These are phyloP conservation scores for Diaporthe humulicola DNA, from an alignment of 2,329 filamentous ascomycete species.

Conservation along the genomic window DNA sequence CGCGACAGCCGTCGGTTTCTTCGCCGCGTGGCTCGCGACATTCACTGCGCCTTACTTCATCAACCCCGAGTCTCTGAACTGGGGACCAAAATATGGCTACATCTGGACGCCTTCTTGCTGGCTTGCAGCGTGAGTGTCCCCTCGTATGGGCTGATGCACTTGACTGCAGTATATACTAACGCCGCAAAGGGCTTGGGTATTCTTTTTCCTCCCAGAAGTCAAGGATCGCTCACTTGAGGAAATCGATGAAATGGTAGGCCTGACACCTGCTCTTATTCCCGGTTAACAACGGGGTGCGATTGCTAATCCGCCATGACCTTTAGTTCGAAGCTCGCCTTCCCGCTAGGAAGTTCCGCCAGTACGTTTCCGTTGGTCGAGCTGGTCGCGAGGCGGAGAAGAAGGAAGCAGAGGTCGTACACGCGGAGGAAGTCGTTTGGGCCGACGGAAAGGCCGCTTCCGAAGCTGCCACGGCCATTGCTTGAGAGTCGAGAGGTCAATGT, in stretches of 20 bases:
- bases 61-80: constrained; percentile 65
- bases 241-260: constrained; percentile 66
- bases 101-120: constrained; percentile 62
- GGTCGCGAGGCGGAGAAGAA: constrained; percentile 35
- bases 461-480: constrained; percentile 23
- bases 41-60: constrained; percentile 73
- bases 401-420: constrained; percentile 34
- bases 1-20: constrained; percentile 66
- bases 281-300: too few species aligned
- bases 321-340: constrained; percentile 54
- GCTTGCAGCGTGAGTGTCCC: constrained; percentile 46
- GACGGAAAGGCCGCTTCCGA: constrained; percentile 30
- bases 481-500: neutral
- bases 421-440: constrained; percentile 37
- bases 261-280: neutral
- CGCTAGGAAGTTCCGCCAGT: constrained; percentile 57
- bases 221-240: constrained; percentile 66
- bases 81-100: constrained; percentile 70
- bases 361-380: constrained; percentile 46
- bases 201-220: constrained; percentile 65
- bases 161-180: neutral
- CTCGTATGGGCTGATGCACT: neutral
- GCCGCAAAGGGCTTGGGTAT: constrained; percentile 52
- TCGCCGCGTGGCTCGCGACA: constrained; percentile 68
- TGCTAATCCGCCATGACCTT: neutral